A percentile compares a stretch with the other conserved stretches of the same genome.
These are phyloP conservation scores for Suaeda aralocaspica DNA, from an alignment of 148 eudicot species.

Conservation along the genomic window DNA sequence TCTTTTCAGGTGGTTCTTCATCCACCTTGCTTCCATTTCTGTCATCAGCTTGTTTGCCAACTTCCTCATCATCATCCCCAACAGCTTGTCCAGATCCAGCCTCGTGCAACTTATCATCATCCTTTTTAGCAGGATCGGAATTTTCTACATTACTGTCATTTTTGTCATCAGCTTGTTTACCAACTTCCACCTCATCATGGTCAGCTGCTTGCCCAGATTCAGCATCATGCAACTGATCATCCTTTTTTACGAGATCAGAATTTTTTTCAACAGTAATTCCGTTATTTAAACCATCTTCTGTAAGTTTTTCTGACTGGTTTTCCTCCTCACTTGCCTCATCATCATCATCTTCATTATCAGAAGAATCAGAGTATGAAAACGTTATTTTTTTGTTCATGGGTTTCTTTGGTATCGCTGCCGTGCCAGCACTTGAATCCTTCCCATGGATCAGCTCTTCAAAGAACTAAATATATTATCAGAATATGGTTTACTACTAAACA, in stretches of 20 bases:
- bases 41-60: conserved; percentile 17
- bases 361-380: conserved; percentile 67
- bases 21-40: conserved; percentile 21
- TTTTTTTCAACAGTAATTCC: conserved; percentile 22
- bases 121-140: conserved; percentile 23
- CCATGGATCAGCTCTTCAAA: conserved; percentile 73
- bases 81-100: conserved; percentile 15
- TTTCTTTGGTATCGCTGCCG: conserved; percentile 30
- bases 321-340: conserved; percentile 32
- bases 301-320: conserved; percentile 25
- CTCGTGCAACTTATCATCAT: conserved; percentile 19
- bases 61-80: conserved; percentile 27
- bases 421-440: conserved; percentile 27
- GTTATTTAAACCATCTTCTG: conserved; percentile 23
- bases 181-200: conserved; percentile 25
- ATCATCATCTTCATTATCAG: conserved; percentile 48
- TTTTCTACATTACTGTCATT: conserved; percentile 20
- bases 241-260: conserved; percentile 24
- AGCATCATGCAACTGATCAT: conserved; percentile 12
- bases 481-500: not conserved
- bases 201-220: conserved; percentile 19
- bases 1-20: conserved; percentile 54
- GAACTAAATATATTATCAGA: conserved; percentile 41
- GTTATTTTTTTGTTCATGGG: conserved; percentile 59
- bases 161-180: conserved; percentile 13